These are phyloP conservation scores for Yamadazyma nakazawae DNA, from an alignment of 805 yeast genomes.

Conservation along the genomic window DNA sequence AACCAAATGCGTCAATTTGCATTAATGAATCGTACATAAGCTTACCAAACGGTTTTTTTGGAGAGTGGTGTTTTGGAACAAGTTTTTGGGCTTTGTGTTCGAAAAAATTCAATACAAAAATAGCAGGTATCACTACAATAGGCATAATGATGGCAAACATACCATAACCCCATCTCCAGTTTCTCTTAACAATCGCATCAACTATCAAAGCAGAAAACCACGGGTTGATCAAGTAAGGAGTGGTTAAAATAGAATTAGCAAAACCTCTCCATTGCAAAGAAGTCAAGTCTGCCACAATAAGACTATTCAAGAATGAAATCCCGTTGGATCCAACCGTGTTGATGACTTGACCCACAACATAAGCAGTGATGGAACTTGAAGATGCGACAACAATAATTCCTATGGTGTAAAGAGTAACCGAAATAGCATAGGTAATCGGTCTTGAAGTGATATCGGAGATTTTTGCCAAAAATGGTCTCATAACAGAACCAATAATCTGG, in stretches of 20 bases:
- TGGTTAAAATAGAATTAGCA: slow-evolving; percentile 17
- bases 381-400: slow-evolving; percentile 24
- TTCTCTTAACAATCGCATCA: slow-evolving; percentile 23
- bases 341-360: slow-evolving; percentile 22
- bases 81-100: slow-evolving; percentile 27
- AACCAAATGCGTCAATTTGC: slow-evolving; percentile 38
- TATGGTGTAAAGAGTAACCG: slow-evolving; percentile 17
- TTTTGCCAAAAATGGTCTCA: slow-evolving; percentile 21
- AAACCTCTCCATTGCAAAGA: slow-evolving; percentile 25
- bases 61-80: slow-evolving; percentile 6
- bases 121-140: slow-evolving; percentile 32
- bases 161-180: slow-evolving; percentile 56
- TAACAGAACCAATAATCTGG: slow-evolving; percentile 20
- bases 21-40: slow-evolving; percentile 13
- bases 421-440: slow-evolving; percentile 18
- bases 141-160: slow-evolving; percentile 48
- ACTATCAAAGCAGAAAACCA: slow-evolving; percentile 43
- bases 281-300: slow-evolving; percentile 23
- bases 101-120: slow-evolving; percentile 25
- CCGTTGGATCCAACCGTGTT: slow-evolving; percentile 21
- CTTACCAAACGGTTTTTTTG: background rate
- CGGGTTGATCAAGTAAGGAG: slow-evolving; percentile 41
- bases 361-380: slow-evolving; percentile 19
- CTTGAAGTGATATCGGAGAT: slow-evolving; percentile 24
- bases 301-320: slow-evolving; percentile 14